phyloP scores from a whole-genome alignment of 1,284 basidiomycete genomes.

The Coniophora puteana region DNA sequence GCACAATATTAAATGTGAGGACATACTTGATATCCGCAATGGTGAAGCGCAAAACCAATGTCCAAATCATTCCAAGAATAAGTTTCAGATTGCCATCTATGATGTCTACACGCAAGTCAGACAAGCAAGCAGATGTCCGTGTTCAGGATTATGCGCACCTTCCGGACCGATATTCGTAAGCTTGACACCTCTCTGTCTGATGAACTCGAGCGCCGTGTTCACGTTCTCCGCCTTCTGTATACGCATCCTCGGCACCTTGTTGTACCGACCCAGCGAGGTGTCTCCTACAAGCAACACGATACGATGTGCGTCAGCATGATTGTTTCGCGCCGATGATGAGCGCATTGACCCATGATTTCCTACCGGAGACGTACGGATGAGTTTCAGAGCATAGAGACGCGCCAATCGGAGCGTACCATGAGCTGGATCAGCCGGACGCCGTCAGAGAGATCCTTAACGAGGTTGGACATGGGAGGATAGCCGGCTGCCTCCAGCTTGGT shows the following conservation, averaged over 20 bases:
- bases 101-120: slow-evolving; percentile 61
- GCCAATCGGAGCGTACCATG: slow-evolving; percentile 54
- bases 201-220: slow-evolving; percentile 94
- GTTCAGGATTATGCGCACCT: slow-evolving; percentile 43
- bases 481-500: slow-evolving; percentile 87
- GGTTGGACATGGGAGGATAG: slow-evolving; percentile 87
- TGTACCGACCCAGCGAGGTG: slow-evolving; percentile 87
- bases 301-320: slow-evolving; percentile 6
- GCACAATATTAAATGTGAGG: slow-evolving; percentile 2
- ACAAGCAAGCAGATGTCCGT: slow-evolving; percentile 7
- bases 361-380: slow-evolving; percentile 30
- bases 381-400: slow-evolving; percentile 3
- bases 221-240: slow-evolving; percentile 99
- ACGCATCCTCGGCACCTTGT: slow-evolving; percentile 85
- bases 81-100: slow-evolving; percentile 98
- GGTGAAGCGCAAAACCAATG: slow-evolving; percentile 92
- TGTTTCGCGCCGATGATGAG: too few relatives aligned
- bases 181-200: slow-evolving; percentile 91
- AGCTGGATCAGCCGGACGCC: slow-evolving; percentile 93
- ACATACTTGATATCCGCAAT: slow-evolving; percentile 94
- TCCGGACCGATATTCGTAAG: slow-evolving; percentile 97
- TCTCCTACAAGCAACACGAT: slow-evolving; percentile 54
- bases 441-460: slow-evolving; percentile 90
- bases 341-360: slow-evolving; percentile 85
- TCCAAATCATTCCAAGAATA: slow-evolving; percentile 99